Evolutionary conservation across 805 yeast species (phyloP).

Genomic region (Dipodascus albidus): DNA sequence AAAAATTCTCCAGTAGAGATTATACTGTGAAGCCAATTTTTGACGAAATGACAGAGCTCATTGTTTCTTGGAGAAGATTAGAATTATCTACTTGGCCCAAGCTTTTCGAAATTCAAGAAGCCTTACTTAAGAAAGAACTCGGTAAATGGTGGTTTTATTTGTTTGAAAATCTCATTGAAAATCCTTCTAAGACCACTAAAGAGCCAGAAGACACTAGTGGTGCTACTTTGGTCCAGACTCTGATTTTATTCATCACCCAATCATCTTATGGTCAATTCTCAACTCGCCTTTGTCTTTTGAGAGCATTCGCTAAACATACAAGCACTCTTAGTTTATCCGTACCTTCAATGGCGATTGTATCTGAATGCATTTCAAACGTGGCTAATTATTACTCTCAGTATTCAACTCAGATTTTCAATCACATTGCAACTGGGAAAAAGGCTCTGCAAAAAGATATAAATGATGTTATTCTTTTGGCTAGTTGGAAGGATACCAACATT

Average conservation of each 20-base stretch:
- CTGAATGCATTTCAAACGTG: constrained; percentile 43
- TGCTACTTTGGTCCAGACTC: constrained; percentile 38
- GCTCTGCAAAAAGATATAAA: constrained; percentile 64
- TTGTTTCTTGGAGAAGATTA: constrained; percentile 83
- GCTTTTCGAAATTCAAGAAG: constrained; percentile 53
- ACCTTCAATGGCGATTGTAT: constrained; percentile 9
- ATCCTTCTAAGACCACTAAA: constrained; percentile 20
- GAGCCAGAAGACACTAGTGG: constrained; percentile 29
- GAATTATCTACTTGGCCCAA: constrained; percentile 82
- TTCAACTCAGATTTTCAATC: constrained; percentile 33
- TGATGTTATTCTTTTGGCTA: constrained; percentile 79
- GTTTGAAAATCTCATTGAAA: constrained; percentile 52
- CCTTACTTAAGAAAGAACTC: constrained; percentile 32
- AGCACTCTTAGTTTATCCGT: constrained; percentile 2
- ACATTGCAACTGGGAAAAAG: constrained; percentile 36
- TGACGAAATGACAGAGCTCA: constrained; percentile 49
- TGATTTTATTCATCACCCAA: constrained; percentile 66
- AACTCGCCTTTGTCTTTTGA: constrained; percentile 46
- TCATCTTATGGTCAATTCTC: constrained; percentile 66
- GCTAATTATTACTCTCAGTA: constrained; percentile 61
- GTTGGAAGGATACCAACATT: constrained; percentile 94
- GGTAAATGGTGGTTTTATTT: constrained; percentile 91
- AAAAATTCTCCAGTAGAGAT: constrained; percentile 73
- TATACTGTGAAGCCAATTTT: constrained; percentile 50
- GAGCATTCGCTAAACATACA: constrained; percentile 53